phyloP scores from a whole-genome alignment of 2,329 filamentous ascomycete species.

The Aspergillus jensenii region DNA sequence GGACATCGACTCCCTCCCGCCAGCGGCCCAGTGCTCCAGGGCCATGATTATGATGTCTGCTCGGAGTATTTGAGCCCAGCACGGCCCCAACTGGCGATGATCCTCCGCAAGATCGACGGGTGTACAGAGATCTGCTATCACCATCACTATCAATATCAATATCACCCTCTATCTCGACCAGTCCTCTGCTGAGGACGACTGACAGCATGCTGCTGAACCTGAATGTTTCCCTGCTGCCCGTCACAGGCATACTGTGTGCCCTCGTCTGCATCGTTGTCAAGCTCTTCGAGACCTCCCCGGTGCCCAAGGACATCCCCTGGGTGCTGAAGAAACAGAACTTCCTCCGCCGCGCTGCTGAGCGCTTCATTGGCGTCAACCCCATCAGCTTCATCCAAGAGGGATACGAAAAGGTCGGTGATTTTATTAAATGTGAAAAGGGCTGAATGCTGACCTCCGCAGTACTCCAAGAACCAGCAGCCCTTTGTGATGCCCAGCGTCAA shows the following conservation, averaged over 20 bases:
- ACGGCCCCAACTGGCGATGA: conserved; percentile 7
- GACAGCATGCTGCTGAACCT: conserved; percentile 8
- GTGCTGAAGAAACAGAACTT: conserved; percentile 11
- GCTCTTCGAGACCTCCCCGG: conserved; percentile 15
- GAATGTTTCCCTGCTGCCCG: conserved; percentile 1
- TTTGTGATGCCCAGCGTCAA: conserved; percentile 17
- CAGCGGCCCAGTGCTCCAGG: background rate
- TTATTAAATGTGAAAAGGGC: no score
- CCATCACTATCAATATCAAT: no score
- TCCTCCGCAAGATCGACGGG: conserved; percentile 3
- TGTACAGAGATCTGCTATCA: conserved; percentile 1
- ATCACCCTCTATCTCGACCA: no score
- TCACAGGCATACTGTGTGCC: conserved; percentile 3
- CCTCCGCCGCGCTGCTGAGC: conserved; percentile 12
- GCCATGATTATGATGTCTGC: background rate
- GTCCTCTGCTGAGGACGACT: background rate
- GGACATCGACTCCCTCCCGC: background rate
- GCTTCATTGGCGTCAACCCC: conserved; percentile 15
- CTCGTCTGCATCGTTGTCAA: conserved; percentile 12
- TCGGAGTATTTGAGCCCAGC: conserved; percentile 6
- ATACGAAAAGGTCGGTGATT: conserved; percentile 11
- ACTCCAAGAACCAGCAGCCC: conserved; percentile 13
- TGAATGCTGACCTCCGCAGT: background rate
- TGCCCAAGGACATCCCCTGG: conserved; percentile 14
- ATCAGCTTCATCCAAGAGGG: conserved; percentile 15